Conservation (phyloP, 2,329 filamentous ascomycete species). For the Neofusicoccum kwambonambiense region DNA sequence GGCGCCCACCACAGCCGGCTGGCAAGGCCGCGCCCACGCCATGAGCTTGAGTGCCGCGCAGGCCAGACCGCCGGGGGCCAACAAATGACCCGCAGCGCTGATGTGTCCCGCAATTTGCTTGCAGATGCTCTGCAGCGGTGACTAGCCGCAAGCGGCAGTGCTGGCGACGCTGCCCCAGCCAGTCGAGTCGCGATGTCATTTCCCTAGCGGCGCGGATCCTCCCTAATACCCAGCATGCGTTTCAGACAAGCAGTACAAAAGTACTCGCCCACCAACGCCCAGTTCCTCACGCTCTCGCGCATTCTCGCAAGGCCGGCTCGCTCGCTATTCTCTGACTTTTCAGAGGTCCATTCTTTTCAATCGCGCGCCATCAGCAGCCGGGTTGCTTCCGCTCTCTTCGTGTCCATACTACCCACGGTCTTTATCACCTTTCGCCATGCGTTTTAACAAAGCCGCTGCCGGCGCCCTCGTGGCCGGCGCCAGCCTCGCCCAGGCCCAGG, state of each 20-base stretch:
- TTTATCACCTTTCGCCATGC: not conserved
- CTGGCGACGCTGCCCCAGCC: not conserved
- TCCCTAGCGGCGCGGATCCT: conserved; percentile 4
- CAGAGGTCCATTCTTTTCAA: conserved; percentile 18
- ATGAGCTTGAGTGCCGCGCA: not conserved
- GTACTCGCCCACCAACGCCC: not conserved
- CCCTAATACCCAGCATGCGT: conserved; percentile 3
- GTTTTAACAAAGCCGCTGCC: conserved; percentile 15
- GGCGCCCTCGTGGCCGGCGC: conserved; percentile 15
- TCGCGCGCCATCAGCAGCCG: not conserved
- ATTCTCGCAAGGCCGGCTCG: not conserved
- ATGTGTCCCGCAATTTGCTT: conserved; percentile 4
- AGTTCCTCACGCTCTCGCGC: not conserved
- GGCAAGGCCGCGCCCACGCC: no score
- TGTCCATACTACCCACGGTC: not conserved
- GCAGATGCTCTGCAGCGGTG: not conserved
- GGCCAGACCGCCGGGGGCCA: not conserved
- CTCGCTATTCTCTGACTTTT: conserved; percentile 17
- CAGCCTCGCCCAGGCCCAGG: conserved; percentile 12
- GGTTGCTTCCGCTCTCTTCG: conserved; percentile 9
- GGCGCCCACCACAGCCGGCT: no score
- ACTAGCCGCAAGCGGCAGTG: not conserved
- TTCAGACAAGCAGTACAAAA: conserved; percentile 14
- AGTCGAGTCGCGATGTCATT: conserved; percentile 8
- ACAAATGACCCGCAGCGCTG: conserved; percentile 4